Base-by-base conservation (phyloP, 164 flowering plant genomes). In the Vitis cinerea region DNA sequence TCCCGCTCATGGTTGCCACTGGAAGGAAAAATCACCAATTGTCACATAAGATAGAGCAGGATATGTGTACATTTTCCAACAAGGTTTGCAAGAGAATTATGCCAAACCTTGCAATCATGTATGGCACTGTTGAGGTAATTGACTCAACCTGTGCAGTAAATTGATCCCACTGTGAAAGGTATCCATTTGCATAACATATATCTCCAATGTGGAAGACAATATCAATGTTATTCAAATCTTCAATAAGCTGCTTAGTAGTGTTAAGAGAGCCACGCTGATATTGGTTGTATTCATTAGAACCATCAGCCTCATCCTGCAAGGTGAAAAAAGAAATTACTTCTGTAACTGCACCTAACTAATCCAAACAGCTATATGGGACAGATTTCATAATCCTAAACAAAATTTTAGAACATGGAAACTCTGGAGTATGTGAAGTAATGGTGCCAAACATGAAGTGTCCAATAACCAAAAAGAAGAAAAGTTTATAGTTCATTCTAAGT, bases 1-100 rank as follows among this genome's bases (percentile, higher is more conserved):
- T 86, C 92, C 16, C 90, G 83, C 76, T 90, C 94, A 64, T 90
- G 94, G 80, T 90, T 90, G 14, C 94, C 94, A 67, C 94, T 88
- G 82, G 14, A 77, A 64, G 50, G 15, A 66, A 8, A 76, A 75
- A 64, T 47, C 30, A 71, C 13, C 49, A 65, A 15, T 60, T 0
- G 3, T 8, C 13, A 61, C 31, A 66, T 50, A 17, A 47, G 66
- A 48, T 11, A 27, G 13, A 60, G 7, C 14, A 56, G 30, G 19
- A 4, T 2, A 37, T 54, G 27, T 29, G 50, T 29, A 61, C 2
- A 14, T 49, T 19, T 15, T 52, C 44, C 52, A 29, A 17, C 14
- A 59, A 68, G 37, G 16, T 31, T 16, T 6, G 49, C 10, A 8
- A 61, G 51, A 50, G 50, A 29, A 47, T 9, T 14, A 11, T 9